These are phyloP conservation scores for Trichophyton schoenleinii DNA, from an alignment of 2,329 filamentous ascomycete genomes.

Conservation along the genomic window DNA sequence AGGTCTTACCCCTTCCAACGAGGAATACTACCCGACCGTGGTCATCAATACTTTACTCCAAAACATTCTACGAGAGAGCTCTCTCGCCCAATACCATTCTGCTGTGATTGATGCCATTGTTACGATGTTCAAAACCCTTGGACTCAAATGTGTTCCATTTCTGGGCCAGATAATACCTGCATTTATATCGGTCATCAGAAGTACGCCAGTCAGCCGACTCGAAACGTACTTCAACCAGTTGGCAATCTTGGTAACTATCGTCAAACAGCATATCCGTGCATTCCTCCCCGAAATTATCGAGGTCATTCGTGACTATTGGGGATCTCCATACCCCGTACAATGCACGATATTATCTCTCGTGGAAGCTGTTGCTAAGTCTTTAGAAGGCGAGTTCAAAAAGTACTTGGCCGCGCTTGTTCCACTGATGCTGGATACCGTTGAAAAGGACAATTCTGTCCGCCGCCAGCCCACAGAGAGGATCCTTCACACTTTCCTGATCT, in stretches of 20 bases:
- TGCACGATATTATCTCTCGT: slow-evolving; percentile 84
- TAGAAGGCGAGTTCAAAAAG: slow-evolving; percentile 97
- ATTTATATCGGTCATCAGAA: slow-evolving; percentile 78
- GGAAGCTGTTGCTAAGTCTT: slow-evolving; percentile 81
- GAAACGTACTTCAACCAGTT: slow-evolving; percentile 98
- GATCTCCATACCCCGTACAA: slow-evolving; percentile 65
- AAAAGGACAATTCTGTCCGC: slow-evolving; percentile 65
- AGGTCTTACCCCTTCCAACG: slow-evolving; percentile 86
- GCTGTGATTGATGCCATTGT: slow-evolving; percentile 95
- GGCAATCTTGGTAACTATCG: slow-evolving; percentile 82
- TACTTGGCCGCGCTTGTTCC: slow-evolving; percentile 82
- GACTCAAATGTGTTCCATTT: slow-evolving; percentile 90
- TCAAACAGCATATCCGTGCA: slow-evolving; percentile 88
- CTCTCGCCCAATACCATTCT: slow-evolving; percentile 79
- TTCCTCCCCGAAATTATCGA: slow-evolving; percentile 78
- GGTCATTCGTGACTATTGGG: slow-evolving; percentile 83
- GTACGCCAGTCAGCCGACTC: slow-evolving; percentile 61
- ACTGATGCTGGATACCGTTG: slow-evolving; percentile 84
- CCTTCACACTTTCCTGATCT: slow-evolving; percentile 87
- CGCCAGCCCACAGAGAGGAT: slow-evolving; percentile 79
- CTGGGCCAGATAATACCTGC: slow-evolving; percentile 88
- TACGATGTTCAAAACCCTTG: slow-evolving; percentile 94
- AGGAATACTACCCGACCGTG: slow-evolving; percentile 96
- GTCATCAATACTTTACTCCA: slow-evolving; percentile 92
- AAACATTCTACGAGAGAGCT: slow-evolving; percentile 74